A percentile compares a stretch with the other conserved stretches of the same genome.
Evolutionary conservation across 2,329 filamentous ascomycete genomes (phyloP).

Genomic region (Phialophora chinensis): DNA sequence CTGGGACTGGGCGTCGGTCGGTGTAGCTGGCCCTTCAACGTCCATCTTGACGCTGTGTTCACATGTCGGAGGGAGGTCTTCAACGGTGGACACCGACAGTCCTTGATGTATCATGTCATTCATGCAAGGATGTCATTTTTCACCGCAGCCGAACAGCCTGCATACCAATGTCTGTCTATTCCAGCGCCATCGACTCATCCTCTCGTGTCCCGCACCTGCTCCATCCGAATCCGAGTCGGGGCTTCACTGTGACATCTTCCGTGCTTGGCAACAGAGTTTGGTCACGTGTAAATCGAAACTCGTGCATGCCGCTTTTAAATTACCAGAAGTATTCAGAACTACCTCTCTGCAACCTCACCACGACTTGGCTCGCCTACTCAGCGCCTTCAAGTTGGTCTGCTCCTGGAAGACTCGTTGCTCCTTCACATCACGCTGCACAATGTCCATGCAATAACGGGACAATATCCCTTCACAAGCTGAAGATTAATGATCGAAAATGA

Average conservation of each 20-base stretch:
- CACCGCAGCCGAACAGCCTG: background rate
- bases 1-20: conserved; percentile 12
- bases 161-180: background rate
- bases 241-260: background rate
- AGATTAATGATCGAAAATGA: background rate
- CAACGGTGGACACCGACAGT: background rate
- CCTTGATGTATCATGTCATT: background rate
- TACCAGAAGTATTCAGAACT: background rate
- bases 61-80: conserved; percentile 26
- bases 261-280: background rate
- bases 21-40: conserved; percentile 26
- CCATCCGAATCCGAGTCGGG: conserved; percentile 6
- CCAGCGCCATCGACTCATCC: background rate
- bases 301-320: background rate
- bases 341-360: background rate
- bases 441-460: background rate
- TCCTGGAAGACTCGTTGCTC: background rate
- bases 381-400: background rate
- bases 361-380: background rate
- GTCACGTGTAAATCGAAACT: background rate
- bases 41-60: conserved; percentile 29
- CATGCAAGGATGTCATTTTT: conserved; percentile 1
- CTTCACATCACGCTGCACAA: background rate
- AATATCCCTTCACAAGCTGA: background rate
- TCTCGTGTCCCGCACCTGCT: conserved; percentile 9